These are phyloP conservation scores for Taiozyma sp. DNA, from an alignment of 1,139 yeast species.

Conservation along the genomic window DNA sequence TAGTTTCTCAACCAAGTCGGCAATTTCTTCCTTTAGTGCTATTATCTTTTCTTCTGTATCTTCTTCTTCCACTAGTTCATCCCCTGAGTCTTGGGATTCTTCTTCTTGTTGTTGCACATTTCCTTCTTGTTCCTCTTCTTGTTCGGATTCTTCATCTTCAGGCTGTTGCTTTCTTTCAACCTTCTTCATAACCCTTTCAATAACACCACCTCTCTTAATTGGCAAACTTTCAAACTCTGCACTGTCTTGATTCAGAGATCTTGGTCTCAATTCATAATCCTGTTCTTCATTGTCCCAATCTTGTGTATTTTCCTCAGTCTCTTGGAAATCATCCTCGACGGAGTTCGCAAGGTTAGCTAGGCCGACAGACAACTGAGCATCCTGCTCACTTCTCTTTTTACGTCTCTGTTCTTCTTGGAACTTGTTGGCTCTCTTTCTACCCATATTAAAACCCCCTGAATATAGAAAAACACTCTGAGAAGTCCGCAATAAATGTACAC, in stretches of 20 bases:
- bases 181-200: constrained; percentile 52
- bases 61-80: constrained; percentile 43
- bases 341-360: constrained; percentile 31
- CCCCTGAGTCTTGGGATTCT: constrained; percentile 22
- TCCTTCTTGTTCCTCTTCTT: constrained; percentile 33
- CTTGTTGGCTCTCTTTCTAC: constrained; percentile 39
- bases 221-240: constrained; percentile 73
- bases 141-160: constrained; percentile 14
- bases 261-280: constrained; percentile 61
- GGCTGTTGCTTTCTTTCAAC: constrained; percentile 20
- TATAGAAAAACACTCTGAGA: not conserved
- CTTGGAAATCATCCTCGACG: constrained; percentile 23
- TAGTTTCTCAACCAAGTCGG: constrained; percentile 70
- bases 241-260: constrained; percentile 37
- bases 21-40: constrained; percentile 76
- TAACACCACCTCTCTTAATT: constrained; percentile 66
- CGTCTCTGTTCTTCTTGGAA: constrained; percentile 36
- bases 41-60: constrained; percentile 56
- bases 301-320: constrained; percentile 12
- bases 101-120: constrained; percentile 35
- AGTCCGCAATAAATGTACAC: constrained; percentile 1
- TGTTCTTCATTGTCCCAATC: constrained; percentile 61
- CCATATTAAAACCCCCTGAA: constrained; percentile 31
- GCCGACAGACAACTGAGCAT: constrained; percentile 43
- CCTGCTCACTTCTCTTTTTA: constrained; percentile 50